phyloP scores from a whole-genome alignment of 768 basidiomycete species.

The Pisolithus tinctorius region DNA sequence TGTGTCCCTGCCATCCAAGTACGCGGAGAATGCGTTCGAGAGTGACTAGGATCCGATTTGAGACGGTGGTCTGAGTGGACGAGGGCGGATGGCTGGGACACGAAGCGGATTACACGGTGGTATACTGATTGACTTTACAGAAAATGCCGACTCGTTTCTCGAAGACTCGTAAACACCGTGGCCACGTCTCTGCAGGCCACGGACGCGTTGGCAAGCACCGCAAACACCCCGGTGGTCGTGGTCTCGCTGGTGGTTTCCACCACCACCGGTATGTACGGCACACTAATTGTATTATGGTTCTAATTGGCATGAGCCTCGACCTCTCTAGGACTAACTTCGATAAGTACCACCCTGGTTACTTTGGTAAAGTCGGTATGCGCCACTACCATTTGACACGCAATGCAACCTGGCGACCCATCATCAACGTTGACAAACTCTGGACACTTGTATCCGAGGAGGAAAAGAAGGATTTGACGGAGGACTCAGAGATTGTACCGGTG shows the following conservation, averaged over 20 bases:
- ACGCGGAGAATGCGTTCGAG: constrained; percentile 3
- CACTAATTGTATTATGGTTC: background rate
- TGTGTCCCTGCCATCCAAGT: constrained; percentile 11
- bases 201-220: constrained; percentile 99
- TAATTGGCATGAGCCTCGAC: background rate
- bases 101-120: constrained; percentile 24
- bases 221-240: constrained; percentile 99
- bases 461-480: constrained; percentile 67
- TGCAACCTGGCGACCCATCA: constrained; percentile 84
- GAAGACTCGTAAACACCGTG: constrained; percentile 99
- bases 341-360: constrained; percentile 99
- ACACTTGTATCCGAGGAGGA: constrained; percentile 80
- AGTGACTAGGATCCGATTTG: constrained; percentile 13
- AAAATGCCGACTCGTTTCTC: constrained; percentile 93
- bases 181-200: constrained; percentile 98
- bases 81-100: constrained; percentile 46
- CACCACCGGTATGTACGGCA: constrained; percentile 77
- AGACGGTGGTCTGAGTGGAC: constrained; percentile 24
- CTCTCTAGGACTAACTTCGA: constrained; percentile 82
- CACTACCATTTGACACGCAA: constrained; percentile 95
- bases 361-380: constrained; percentile 99
- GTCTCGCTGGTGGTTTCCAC: constrained; percentile 99
- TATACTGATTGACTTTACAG: constrained; percentile 23
- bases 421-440: constrained; percentile 99
- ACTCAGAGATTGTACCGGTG: constrained; percentile 85